A percentile compares a stretch with the other conserved stretches of the same genome.
These are phyloP conservation scores for Aspergillus costaricaensis DNA, from an alignment of 2,329 filamentous ascomycete species.

Conservation along the genomic window DNA sequence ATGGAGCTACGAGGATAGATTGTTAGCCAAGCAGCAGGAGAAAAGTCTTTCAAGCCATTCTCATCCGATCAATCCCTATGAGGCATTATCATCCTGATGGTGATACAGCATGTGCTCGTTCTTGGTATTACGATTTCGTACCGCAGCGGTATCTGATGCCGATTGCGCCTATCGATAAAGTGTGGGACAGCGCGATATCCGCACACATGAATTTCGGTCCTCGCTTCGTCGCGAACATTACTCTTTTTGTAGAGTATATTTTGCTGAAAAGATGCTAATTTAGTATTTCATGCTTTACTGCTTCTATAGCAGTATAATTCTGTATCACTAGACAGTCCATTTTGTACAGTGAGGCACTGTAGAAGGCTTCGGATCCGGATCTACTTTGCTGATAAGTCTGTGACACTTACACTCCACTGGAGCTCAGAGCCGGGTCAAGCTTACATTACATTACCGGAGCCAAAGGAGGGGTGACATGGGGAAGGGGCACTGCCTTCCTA, in stretches of 20 bases:
- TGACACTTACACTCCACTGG: constrained; percentile 10
- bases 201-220: constrained; percentile 10
- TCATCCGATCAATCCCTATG: constrained; percentile 7
- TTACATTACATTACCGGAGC: constrained; percentile 17
- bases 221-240: constrained; percentile 9
- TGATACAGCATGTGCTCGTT: constrained; percentile 7
- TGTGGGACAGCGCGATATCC: constrained; percentile 24
- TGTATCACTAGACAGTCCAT: too few species aligned
- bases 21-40: background rate
- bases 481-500: background rate
- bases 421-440: constrained; percentile 13
- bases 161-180: constrained; percentile 21
- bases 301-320: too few species aligned
- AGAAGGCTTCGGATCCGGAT: background rate
- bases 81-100: constrained; percentile 8
- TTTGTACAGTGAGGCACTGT: too few species aligned
- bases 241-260: background rate
- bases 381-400: constrained; percentile 2
- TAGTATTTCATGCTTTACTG: too few species aligned
- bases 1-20: background rate
- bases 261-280: too few species aligned
- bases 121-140: constrained; percentile 9
- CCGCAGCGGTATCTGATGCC: constrained; percentile 7
- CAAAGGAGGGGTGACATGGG: background rate
- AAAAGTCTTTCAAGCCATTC: background rate